Evolutionary conservation across 139 green algal genomes (phyloP), one percentile per base, ranked within the genome.

Genomic region (Desmodesmus armatus): DNA sequence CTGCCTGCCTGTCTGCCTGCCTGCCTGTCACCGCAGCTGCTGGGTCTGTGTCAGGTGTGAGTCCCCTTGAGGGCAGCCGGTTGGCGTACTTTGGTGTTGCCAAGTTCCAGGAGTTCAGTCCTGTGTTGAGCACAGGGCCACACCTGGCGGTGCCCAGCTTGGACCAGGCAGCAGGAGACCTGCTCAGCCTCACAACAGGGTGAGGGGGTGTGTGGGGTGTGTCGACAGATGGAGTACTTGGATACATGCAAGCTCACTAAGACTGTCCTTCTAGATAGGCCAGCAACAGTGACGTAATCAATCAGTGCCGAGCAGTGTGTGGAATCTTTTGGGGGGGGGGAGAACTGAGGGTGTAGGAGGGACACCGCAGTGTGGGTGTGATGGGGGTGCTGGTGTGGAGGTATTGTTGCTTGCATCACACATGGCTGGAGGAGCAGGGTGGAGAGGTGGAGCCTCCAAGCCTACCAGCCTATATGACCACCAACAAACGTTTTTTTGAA

Each of bases 131-230:
- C 23, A 17, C 29, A 0, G 71, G 60, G 21, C 80, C 80, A 11
- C 35, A 77, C 70, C 25, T 94, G 95, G 78, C 90, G 21, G 31
- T 69, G 25, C 66, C 69, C 11, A 69, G 80, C 2, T 94, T 94
- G 2, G 92, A 95, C 31, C 94, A 89, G 6, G 94, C 94, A 11
- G 78, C 94, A 6, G 66, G 60, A 6, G 85, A 85, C 31, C 76
- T 97, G 40, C 78, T 98, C 44, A 73, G 53, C 3, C 89, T 97
- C 49, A 93, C 76, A 40, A 82, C 76, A 27, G 47, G 53, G 76
- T 82, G 7, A 55, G 55, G 23, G 13, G 7, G n/a, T 7, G 33
- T 74, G n/a, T 74, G 65, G 9, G n/a, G n/a, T n/a, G n/a, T n/a
- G n/a, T n/a, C n/a, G n/a, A n/a, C n/a, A n/a, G n/a, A n/a, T n/a